Percentiles rank a stretch among this genome's conserved stretches.
These are phyloP conservation scores for Ceratobasidium sp. DNA, from an alignment of 1,284 basidiomycete species.

Conservation along the genomic window DNA sequence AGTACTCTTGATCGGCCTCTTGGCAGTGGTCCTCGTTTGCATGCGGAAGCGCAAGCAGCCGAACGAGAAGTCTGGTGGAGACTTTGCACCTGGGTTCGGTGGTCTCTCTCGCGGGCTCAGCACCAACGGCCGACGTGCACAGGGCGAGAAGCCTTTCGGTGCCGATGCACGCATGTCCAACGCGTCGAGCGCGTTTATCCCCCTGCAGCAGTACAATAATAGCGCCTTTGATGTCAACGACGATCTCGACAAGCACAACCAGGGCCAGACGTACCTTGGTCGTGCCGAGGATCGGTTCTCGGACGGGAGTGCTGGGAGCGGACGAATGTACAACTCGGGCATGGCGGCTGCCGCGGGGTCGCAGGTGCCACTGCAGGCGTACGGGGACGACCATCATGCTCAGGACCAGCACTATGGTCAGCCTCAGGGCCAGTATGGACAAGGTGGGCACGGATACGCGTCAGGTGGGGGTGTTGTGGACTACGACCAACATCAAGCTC, in stretches of 20 bases:
- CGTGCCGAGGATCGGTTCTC: constrained; percentile 40
- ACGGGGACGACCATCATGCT: constrained; percentile 20
- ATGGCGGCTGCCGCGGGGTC: constrained; percentile 21
- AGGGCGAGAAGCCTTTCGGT: constrained; percentile 39
- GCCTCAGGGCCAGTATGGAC: constrained; percentile 19
- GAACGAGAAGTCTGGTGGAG: constrained; percentile 20
- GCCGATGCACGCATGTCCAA: constrained; percentile 17
- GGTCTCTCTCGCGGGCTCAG: constrained; percentile 32
- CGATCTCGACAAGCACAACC: constrained; percentile 27
- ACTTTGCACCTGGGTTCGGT: constrained; percentile 40
- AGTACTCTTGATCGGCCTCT: constrained; percentile 30
- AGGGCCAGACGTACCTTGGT: constrained; percentile 25
- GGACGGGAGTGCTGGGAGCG: constrained; percentile 25
- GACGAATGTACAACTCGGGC: constrained; percentile 19
- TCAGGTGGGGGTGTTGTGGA: constrained; percentile 40
- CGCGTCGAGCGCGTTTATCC: constrained; percentile 46
- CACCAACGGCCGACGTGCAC: constrained; percentile 34
- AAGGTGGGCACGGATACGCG: constrained; percentile 30
- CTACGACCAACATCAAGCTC: constrained; percentile 36
- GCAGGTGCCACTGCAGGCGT: constrained; percentile 39
- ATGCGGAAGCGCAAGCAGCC: constrained; percentile 22
- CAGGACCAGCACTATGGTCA: constrained; percentile 25
- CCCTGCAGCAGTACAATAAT: constrained; percentile 48
- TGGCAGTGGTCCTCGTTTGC: constrained; percentile 22
- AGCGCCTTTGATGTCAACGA: constrained; percentile 44